phyloP scores from a whole-genome alignment of 2,329 filamentous ascomycete species.

The Ilyonectria mors-panacis region DNA sequence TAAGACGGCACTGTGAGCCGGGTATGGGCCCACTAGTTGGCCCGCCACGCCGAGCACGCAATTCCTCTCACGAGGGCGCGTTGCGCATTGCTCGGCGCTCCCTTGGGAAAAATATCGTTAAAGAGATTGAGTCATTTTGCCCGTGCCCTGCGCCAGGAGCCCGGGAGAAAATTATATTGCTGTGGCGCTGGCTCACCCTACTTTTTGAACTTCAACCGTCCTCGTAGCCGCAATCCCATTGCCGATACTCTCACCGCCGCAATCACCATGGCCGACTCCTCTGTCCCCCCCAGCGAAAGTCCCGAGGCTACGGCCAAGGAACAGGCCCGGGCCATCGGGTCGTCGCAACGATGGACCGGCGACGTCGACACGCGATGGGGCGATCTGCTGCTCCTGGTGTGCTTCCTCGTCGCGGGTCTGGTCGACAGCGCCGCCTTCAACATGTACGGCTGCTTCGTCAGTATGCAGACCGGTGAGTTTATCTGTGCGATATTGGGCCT shows the following conservation, averaged over 20 bases:
- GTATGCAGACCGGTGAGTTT: constrained; percentile 48
- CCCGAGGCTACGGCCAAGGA: constrained; percentile 15
- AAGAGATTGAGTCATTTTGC: not conserved
- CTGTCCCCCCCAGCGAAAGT: constrained; percentile 20
- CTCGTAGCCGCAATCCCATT: too few species aligned
- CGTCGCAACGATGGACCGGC: constrained; percentile 34
- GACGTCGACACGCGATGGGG: constrained; percentile 44
- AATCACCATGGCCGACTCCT: constrained; percentile 20
- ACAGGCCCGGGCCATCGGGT: constrained; percentile 11
- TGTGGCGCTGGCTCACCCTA: too few species aligned
- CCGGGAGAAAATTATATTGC: too few species aligned
- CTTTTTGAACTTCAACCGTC: too few species aligned
- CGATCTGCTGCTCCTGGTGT: constrained; percentile 42
- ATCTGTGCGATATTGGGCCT: not conserved
- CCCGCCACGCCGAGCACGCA: constrained; percentile 16
- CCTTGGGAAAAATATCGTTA: too few species aligned
- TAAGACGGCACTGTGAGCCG: constrained; percentile 7
- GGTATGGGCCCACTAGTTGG: constrained; percentile 9
- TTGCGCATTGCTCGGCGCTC: too few species aligned
- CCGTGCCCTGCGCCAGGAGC: too few species aligned
- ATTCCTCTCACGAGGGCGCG: constrained; percentile 10
- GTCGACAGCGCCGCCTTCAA: constrained; percentile 49
- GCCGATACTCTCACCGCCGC: not conserved
- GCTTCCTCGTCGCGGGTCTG: constrained; percentile 47
- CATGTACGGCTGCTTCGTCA: constrained; percentile 50